Evolutionary conservation across 306 rosid species (phyloP).

Genomic region (Dryas octopetala): DNA sequence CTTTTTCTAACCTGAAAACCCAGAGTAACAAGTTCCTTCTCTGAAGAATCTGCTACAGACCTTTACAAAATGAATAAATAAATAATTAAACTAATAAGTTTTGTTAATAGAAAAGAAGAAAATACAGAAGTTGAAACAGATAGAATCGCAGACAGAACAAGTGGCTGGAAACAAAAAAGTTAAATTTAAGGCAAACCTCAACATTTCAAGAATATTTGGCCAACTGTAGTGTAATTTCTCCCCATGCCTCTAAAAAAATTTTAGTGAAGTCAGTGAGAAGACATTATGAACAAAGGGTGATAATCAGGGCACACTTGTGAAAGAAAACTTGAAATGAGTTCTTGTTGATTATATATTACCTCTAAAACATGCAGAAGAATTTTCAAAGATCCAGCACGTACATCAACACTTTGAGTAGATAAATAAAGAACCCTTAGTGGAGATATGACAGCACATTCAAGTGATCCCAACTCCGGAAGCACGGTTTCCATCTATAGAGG

Average conservation of each 20-base stretch:
- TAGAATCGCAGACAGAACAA: conserved; percentile 10
- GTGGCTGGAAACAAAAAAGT: conserved; percentile 11
- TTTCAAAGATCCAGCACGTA: conserved; percentile 80
- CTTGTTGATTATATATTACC: conserved; percentile 46
- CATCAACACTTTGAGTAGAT: conserved; percentile 75
- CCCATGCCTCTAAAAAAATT: conserved; percentile 72
- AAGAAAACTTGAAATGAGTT: conserved; percentile 25
- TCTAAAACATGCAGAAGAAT: conserved; percentile 95
- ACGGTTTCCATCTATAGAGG: conserved; percentile 53
- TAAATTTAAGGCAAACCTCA: conserved; percentile 61
- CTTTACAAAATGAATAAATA: conserved; percentile 30
- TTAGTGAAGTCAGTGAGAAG: conserved; percentile 19
- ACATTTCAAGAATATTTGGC: conserved; percentile 87
- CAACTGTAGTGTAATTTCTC: conserved; percentile 87
- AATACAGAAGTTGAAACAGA: conserved; percentile 29
- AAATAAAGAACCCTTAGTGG: conserved; percentile 78
- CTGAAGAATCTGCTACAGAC: conserved; percentile 88
- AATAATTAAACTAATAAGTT: too few species aligned
- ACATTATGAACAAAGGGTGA: conserved; percentile 26
- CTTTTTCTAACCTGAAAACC: conserved; percentile 83
- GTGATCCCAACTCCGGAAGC: conserved; percentile 52
- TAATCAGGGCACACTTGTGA: conserved; percentile 21
- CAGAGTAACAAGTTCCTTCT: conserved; percentile 89
- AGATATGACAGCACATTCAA: conserved; percentile 85
- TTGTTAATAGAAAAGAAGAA: conserved; percentile 23